phyloP scores from a whole-genome alignment of 2,329 filamentous ascomycete genomes.

The Aureobasidium lini region DNA sequence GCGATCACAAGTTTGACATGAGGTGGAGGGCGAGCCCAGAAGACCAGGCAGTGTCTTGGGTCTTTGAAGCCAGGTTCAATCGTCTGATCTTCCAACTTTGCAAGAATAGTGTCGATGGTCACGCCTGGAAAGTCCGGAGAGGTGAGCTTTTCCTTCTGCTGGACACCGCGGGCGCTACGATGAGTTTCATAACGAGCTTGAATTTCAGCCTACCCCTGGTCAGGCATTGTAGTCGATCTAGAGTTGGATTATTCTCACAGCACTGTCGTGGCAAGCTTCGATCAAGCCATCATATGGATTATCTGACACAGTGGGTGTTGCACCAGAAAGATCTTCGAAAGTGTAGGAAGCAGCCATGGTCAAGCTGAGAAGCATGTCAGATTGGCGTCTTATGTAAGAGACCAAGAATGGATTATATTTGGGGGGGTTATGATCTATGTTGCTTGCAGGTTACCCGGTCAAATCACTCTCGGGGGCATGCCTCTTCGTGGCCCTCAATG shows the following conservation, averaged over 20 bases:
- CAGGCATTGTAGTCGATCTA: neutral
- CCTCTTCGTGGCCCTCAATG: no score
- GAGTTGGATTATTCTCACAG: conserved; percentile 44
- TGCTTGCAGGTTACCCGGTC: no score
- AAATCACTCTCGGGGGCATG: no score
- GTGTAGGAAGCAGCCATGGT: conserved; percentile 29
- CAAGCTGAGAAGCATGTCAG: neutral
- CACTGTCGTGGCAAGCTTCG: conserved; percentile 55
- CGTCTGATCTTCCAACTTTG: conserved; percentile 57
- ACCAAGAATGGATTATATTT: no score
- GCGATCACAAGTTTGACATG: conserved; percentile 61
- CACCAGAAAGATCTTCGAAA: conserved; percentile 29
- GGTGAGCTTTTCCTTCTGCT: conserved; percentile 69
- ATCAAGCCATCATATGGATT: conserved; percentile 77
- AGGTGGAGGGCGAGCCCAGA: conserved; percentile 78
- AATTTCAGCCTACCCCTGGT: conserved; percentile 49
- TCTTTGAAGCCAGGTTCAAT: conserved; percentile 65
- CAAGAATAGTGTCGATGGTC: conserved; percentile 67
- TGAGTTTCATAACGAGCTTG: conserved; percentile 68
- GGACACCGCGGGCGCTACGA: conserved; percentile 63
- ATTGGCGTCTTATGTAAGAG: neutral
- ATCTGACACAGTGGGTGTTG: conserved; percentile 32
- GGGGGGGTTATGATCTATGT: no score
- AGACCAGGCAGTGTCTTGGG: conserved; percentile 70
- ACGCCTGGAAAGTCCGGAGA: conserved; percentile 60